phyloP scores from a whole-genome alignment of 192 early-diverging fungal species.

The Umbelopsis vinacea region DNA sequence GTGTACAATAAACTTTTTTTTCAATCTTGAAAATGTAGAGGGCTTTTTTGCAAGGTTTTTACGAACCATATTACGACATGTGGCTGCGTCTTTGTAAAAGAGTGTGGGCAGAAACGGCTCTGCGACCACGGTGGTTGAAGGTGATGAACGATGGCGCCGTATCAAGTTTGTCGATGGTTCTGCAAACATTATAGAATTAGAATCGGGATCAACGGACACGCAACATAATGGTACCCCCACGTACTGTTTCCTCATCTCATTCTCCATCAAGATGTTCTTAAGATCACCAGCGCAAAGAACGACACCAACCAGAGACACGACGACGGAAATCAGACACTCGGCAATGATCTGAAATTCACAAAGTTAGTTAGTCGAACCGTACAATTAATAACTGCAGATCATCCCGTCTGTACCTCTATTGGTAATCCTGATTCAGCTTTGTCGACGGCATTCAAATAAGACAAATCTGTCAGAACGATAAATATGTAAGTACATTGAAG shows the following conservation, averaged over 20 bases:
- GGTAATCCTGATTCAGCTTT: conserved; percentile 46
- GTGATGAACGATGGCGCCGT: conserved; percentile 62
- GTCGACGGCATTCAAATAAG: conserved; percentile 58
- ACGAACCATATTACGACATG: conserved; percentile 16
- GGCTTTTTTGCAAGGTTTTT: not conserved
- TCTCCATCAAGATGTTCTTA: conserved; percentile 62
- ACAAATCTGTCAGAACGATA: conserved; percentile 45
- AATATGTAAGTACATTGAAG: not conserved
- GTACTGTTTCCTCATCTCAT: conserved; percentile 65
- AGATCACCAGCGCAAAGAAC: conserved; percentile 56
- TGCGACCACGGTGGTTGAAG: conserved; percentile 60
- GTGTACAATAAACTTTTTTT: not conserved
- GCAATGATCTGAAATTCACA: conserved; percentile 44
- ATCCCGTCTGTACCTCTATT: conserved; percentile 45
- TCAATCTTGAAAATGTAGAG: not conserved
- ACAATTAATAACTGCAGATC: not conserved
- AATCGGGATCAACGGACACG: not conserved
- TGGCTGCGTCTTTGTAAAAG: conserved; percentile 27
- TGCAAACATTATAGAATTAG: conserved; percentile 23
- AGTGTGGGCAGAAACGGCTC: conserved; percentile 20
- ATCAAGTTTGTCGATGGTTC: conserved; percentile 64
- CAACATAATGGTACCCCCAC: not conserved
- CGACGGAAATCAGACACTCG: conserved; percentile 53
- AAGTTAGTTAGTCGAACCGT: not conserved
- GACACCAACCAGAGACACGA: conserved; percentile 52